Evolutionary conservation across 176 grass and related monocot species (phyloP), one percentile per base, ranked within the genome.

Genomic region (Rhynchospora tenuis): DNA sequence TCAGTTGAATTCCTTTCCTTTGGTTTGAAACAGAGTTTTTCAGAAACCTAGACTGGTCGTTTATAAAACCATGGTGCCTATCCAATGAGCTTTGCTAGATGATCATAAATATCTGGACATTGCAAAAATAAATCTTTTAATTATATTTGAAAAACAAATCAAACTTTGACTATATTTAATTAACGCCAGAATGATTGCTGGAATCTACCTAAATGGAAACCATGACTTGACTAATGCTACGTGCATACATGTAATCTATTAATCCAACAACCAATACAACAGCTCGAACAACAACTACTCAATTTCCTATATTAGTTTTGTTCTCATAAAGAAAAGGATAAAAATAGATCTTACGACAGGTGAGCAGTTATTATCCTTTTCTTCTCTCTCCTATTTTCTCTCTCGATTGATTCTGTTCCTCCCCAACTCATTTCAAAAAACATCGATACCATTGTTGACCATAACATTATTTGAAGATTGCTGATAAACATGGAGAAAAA

Each of bases 401-500:
- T 80, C 43, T 77, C 85, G 5, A 8, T 50, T 58, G 1, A 68
- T 79, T 80, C 59, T 71, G 59, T 87, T 83, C 84, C 52, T 70
- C 88, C 83, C 88, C 50, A 64, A 83, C 26, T 84, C 77, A 71
- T 16, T 68, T 57, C 51, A 4, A 54, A 46, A 23, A 13, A 44
- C 45, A 83, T 59, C 23, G 13, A 16, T 7, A 52, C 59, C 63
- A 63, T 82, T 65, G 9, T 82, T 67, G 11, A 52, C 51, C 44
- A 28, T 47, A 68, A 33, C 22, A 52, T 28, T 45, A 51, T 16
- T 77, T 77, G 23, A 78, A 16, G 59, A 82, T 55, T 64, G 43
- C 81, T 61, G 4, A 28, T 7, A 86, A 86, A 59, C 11, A 95
- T 95, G 95, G 91, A 95, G 47, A 89, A 88, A 55, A 91, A 58